A percentile compares a stretch with the other conserved stretches of the same genome.
These are phyloP conservation scores for Simplicillium sp. DNA, from an alignment of 2,329 filamentous ascomycete genomes.

Conservation along the genomic window DNA sequence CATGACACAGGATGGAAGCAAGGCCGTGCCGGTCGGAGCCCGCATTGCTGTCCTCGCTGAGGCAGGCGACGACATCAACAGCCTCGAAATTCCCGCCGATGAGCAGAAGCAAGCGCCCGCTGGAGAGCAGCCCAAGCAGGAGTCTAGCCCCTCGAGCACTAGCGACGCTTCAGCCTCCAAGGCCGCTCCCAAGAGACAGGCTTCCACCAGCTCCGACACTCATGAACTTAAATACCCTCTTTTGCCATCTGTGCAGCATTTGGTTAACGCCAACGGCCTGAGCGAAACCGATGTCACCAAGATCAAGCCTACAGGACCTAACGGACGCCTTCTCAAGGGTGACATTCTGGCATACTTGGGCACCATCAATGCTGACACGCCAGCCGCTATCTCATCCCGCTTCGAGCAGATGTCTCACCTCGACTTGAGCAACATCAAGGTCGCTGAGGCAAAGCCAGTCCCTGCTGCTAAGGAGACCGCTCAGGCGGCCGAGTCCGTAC, in stretches of 20 bases:
- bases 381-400: constrained; percentile 58
- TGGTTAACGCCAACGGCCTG: constrained; percentile 72
- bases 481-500: constrained; percentile 29
- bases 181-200: constrained; percentile 23
- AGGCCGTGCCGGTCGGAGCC: constrained; percentile 66
- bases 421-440: constrained; percentile 91
- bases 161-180: constrained; percentile 17
- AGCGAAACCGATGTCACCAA: constrained; percentile 65
- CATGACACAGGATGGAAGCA: constrained; percentile 60
- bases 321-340: constrained; percentile 84
- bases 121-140: constrained; percentile 13
- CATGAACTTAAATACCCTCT: constrained; percentile 62
- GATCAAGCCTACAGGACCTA: constrained; percentile 81
- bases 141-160: constrained; percentile 8
- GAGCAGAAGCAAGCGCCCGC: constrained; percentile 30
- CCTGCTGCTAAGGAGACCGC: constrained; percentile 26
- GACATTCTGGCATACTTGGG: constrained; percentile 90
- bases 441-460: constrained; percentile 45
- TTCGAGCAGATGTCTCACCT: constrained; percentile 73
- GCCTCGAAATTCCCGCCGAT: constrained; percentile 67
- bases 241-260: constrained; percentile 73
- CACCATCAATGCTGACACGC: constrained; percentile 61
- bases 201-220: constrained; percentile 33
- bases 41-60: constrained; percentile 81
- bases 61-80: constrained; percentile 65